Percentiles rank a stretch among this genome's conserved stretches.
Evolutionary conservation across 192 early-diverging fungal species (phyloP).

Genomic region (Entomortierella beljakovae): DNA sequence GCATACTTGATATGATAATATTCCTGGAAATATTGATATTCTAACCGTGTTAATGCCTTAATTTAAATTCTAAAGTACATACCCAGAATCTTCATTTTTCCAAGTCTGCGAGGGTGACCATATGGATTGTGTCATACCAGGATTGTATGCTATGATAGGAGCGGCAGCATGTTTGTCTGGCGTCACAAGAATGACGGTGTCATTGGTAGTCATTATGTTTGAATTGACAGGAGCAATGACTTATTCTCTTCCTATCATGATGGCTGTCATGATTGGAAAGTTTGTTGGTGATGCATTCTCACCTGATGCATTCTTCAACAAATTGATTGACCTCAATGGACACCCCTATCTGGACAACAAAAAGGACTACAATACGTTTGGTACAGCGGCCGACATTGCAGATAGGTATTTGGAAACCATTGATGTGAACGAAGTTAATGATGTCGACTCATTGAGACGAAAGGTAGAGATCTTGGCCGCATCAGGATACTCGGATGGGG

Average conservation of each 20-base stretch:
- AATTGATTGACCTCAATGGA: conserved; percentile 73
- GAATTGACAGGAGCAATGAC: conserved; percentile 97
- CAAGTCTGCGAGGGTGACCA: conserved; percentile 54
- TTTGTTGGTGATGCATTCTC: conserved; percentile 55
- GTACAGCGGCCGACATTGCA: conserved; percentile 71
- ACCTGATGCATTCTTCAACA: conserved; percentile 52
- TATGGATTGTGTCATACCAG: conserved; percentile 79
- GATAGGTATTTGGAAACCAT: conserved; percentile 74
- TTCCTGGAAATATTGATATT: too few species aligned
- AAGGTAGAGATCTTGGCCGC: conserved; percentile 66
- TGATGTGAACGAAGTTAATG: conserved; percentile 71
- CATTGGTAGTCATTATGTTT: conserved; percentile 97
- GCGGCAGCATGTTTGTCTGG: conserved; percentile 86
- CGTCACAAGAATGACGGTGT: conserved; percentile 91
- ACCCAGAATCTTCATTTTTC: conserved; percentile 73
- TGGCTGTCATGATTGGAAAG: conserved; percentile 68
- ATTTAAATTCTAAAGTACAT: conserved; percentile 16
- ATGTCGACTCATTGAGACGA: conserved; percentile 64
- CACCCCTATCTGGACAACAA: conserved; percentile 84
- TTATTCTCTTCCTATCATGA: conserved; percentile 96
- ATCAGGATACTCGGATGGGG: conserved; percentile 76
- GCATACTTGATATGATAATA: neutral
- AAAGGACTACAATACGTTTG: conserved; percentile 74
- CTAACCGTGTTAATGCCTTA: neutral
- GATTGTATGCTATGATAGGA: conserved; percentile 85